Conservation (phyloP, 345 rosid genomes). For the Passiflora organensis region DNA sequence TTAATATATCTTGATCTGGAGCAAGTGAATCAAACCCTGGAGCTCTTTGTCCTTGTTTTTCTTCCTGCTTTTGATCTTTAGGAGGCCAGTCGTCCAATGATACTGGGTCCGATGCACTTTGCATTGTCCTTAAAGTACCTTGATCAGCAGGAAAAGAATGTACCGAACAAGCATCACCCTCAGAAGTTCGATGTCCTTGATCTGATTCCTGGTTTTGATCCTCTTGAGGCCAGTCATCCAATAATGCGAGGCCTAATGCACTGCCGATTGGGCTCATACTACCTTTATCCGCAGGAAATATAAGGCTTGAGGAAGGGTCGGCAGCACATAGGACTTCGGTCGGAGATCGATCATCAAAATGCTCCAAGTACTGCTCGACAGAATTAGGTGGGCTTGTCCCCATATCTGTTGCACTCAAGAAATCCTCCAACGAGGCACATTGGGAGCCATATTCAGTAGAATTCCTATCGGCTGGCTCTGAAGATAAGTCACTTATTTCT, state of each 20-base stretch:
- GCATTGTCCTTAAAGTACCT: constrained; percentile 8
- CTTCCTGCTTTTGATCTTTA: background rate
- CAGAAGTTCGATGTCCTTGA: background rate
- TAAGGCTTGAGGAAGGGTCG: constrained; percentile 27
- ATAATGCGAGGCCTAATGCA: constrained; percentile 26
- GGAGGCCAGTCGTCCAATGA: background rate
- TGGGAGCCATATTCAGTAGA: constrained; percentile 39
- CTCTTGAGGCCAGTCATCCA: constrained; percentile 36
- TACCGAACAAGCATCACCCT: constrained; percentile 24
- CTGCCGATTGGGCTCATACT: constrained; percentile 12
- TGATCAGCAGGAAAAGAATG: constrained; percentile 26
- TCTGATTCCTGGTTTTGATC: constrained; percentile 5
- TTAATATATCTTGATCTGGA: too few relatives aligned
- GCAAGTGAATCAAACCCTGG: background rate
- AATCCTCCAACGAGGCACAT: constrained; percentile 52
- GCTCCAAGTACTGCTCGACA: constrained; percentile 30
- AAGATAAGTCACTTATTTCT: constrained; percentile 23
- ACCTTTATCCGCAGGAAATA: constrained; percentile 23
- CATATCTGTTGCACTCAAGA: constrained; percentile 33
- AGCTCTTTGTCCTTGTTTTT: background rate
- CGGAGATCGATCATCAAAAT: constrained; percentile 19
- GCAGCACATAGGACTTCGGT: constrained; percentile 14
- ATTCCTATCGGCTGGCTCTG: constrained; percentile 23
- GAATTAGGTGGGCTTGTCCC: constrained; percentile 17
- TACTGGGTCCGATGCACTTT: constrained; percentile 16